Percentiles rank a stretch among this genome's conserved stretches.
phyloP scores from a whole-genome alignment of 176 grass and related monocot genomes.

The Oryza brachyantha region DNA sequence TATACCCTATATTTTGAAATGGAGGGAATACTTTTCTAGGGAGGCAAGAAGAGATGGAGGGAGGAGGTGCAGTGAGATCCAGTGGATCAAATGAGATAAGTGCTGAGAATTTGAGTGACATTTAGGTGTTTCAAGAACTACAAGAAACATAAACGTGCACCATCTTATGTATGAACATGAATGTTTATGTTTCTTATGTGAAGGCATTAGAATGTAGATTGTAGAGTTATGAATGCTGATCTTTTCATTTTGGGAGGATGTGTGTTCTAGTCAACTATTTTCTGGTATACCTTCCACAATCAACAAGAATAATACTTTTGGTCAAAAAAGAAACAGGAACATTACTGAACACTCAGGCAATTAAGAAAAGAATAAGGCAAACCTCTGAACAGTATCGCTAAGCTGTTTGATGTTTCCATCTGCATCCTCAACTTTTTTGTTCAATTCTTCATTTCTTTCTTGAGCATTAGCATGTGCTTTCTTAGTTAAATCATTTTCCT shows the following conservation, averaged over 20 bases:
- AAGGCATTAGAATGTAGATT: background rate
- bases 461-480: slow-evolving; percentile 46
- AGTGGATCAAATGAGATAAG: background rate
- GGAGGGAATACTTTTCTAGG: background rate
- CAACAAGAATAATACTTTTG: slow-evolving; percentile 23
- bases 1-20: too few relatives aligned
- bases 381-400: slow-evolving; percentile 55
- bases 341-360: slow-evolving; percentile 10
- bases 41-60: background rate
- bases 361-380: slow-evolving; percentile 33
- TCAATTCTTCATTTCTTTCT: slow-evolving; percentile 58
- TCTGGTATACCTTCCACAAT: background rate
- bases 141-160: background rate
- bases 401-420: slow-evolving; percentile 52
- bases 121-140: background rate
- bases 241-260: background rate
- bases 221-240: background rate
- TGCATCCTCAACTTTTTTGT: slow-evolving; percentile 48
- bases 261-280: background rate
- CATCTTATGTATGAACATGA: background rate
- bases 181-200: slow-evolving; percentile 12
- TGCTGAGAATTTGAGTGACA: background rate
- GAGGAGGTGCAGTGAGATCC: background rate
- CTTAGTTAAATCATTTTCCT: slow-evolving; percentile 51
- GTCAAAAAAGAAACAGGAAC: too few relatives aligned